These are phyloP conservation scores for Neophaeococcomyces aloes DNA, from an alignment of 2,329 filamentous ascomycete species.

Conservation along the genomic window DNA sequence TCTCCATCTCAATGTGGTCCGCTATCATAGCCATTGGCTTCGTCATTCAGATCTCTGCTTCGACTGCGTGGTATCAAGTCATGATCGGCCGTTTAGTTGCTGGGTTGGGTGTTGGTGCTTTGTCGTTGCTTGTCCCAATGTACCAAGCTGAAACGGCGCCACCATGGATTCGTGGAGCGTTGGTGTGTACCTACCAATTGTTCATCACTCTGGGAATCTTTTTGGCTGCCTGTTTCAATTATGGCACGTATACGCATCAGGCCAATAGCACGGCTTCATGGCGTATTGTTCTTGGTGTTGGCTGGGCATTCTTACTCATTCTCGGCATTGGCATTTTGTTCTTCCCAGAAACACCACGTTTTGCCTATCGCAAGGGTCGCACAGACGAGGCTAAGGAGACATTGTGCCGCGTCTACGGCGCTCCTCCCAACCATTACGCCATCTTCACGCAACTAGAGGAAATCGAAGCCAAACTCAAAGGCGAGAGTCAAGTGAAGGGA, in stretches of 20 bases:
- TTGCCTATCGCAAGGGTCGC: constrained; percentile 47
- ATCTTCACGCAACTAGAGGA: constrained; percentile 39
- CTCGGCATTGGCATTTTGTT: constrained; percentile 45
- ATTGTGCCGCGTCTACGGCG: constrained; percentile 45
- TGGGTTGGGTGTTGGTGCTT: constrained; percentile 34
- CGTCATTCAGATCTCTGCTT: constrained; percentile 33
- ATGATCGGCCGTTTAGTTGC: constrained; percentile 34
- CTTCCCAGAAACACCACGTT: constrained; percentile 48
- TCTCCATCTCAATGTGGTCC: constrained; percentile 33
- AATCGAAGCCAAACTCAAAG: constrained; percentile 25
- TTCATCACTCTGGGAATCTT: constrained; percentile 40
- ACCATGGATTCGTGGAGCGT: constrained; percentile 34
- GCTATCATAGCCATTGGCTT: constrained; percentile 31
- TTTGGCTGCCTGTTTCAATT: constrained; percentile 38
- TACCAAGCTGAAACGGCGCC: constrained; percentile 37
- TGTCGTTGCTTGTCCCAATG: constrained; percentile 36
- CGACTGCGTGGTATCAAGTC: constrained; percentile 31
- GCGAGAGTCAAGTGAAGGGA: constrained; percentile 41
- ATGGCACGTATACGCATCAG: constrained; percentile 28
- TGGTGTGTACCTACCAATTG: constrained; percentile 38
- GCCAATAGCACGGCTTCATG: constrained; percentile 27
- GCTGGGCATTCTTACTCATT: constrained; percentile 45
- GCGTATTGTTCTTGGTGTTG: constrained; percentile 45
- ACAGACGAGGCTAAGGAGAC: constrained; percentile 41
- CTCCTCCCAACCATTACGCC: constrained; percentile 43